Conservation (phyloP, 2,329 filamentous ascomycete genomes). For the Ophiocordyceps camponoti-saundersi region DNA sequence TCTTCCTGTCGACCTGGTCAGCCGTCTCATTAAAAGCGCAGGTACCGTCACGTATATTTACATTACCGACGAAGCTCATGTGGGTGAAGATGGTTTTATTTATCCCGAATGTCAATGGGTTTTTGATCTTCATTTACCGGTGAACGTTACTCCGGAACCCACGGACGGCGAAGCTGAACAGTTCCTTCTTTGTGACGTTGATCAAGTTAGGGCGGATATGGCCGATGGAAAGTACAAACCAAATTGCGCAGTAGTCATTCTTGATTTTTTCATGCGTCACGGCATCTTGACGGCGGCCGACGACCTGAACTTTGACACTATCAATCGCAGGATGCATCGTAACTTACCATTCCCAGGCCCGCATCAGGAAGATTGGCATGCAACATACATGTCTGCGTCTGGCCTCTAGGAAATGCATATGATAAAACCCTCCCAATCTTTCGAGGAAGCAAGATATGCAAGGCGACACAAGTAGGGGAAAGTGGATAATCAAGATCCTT, state of each 20-base stretch:
- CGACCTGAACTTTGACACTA: slow-evolving; percentile 63
- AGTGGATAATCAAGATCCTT: not conserved
- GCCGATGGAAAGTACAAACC: slow-evolving; percentile 70
- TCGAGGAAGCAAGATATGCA: too few relatives aligned
- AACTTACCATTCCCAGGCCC: slow-evolving; percentile 64
- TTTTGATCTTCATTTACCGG: slow-evolving; percentile 69
- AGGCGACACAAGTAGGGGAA: too few relatives aligned
- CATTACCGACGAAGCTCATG: slow-evolving; percentile 56
- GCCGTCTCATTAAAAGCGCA: slow-evolving; percentile 35
- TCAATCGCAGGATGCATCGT: slow-evolving; percentile 59
- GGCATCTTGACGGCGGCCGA: slow-evolving; percentile 64
- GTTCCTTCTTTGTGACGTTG: slow-evolving; percentile 62
- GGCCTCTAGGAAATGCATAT: not conserved
- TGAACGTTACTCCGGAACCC: slow-evolving; percentile 52
- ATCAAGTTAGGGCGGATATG: slow-evolving; percentile 58
- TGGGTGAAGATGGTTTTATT: slow-evolving; percentile 65
- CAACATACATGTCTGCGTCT: too few relatives aligned
- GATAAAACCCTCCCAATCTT: too few relatives aligned
- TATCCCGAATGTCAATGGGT: slow-evolving; percentile 88
- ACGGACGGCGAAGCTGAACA: slow-evolving; percentile 80
- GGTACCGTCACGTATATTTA: slow-evolving; percentile 77
- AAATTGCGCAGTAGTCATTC: slow-evolving; percentile 68
- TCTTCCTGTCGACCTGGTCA: slow-evolving; percentile 52
- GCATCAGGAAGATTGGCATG: slow-evolving; percentile 23
- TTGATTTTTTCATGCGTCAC: slow-evolving; percentile 84